Base-by-base conservation (phyloP, 2,329 filamentous ascomycete genomes). In the Fusarium stilboides region DNA sequence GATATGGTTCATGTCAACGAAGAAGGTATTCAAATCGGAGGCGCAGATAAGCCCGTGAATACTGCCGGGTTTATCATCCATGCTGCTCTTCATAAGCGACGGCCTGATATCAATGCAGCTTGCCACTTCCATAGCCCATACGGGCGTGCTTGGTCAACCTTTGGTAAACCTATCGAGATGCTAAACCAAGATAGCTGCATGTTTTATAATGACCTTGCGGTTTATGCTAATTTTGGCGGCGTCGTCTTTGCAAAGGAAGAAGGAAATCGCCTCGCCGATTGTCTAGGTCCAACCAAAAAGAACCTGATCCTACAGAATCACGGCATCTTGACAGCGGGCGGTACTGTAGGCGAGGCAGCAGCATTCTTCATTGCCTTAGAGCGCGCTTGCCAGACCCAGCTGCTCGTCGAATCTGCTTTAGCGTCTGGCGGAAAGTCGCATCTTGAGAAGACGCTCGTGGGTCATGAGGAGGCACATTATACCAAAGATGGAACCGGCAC, bases 271-370 rank as follows among this genome's bases (percentile, higher is more conserved):
- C 22, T 24, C 22, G 22, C 6, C 22, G 22, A 24, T 24, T 24
- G 22, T 24, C 6, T 24, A 24, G 22, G 22, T 24, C 22, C 22
- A 24, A 24, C 22, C 22, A 24, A 24, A 24, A 24, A 24, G 22
- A 24, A 24, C 22, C 22, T 24, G 22, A 24, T 24, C 22, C 22
- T 24, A 6, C 82, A 88, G 70, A 93, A 92, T 75, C 91, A 93
- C 74, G 91, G 91, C 0, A 78, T 93, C 7, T 75, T 93, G 47
- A 92, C 89, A 0, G 88, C 90, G 0, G 91, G 91, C 1, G 74
- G 76, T 3, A 93, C 90, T 0, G 89, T 93, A 3, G 91, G 91
- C 65, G 91, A 93, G 77, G 91, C 91, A 1, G 89, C 89, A 0
- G 22, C 22, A 24, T 24, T 24, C 22, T 24, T 24, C 22, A 24